Evolutionary conservation across 2,329 filamentous ascomycete species (phyloP), one percentile per base, ranked within the genome.

Genomic region (Apiospora saccharicola): DNA sequence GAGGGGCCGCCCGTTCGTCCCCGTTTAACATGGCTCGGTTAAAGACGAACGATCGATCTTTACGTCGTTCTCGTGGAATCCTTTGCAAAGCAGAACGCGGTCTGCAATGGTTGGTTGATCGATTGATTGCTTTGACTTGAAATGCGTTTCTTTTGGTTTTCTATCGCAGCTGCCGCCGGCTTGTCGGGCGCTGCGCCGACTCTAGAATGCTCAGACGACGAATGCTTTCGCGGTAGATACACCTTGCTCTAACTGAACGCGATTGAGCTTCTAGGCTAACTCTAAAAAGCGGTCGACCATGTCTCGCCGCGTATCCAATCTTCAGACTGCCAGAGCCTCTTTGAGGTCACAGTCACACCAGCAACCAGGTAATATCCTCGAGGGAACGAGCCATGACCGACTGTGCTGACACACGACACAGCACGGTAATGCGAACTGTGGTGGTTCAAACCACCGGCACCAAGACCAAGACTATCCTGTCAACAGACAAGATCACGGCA

Each of bases 381-480:
- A 22, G 13, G 43, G 13, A 7, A 14, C 14, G 19, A 37, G 2
- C 14, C 7, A 44, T 5, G 34, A 14, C 1, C 19, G 34, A 6
- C 37, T 22, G 30, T 41, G 14, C 22, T 64, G 22, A 64, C 57
- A 22, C 57, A 34, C 8, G n/a, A 47, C 14, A 14, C 7, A 73
- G 72, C 46, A 73, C 72, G 30, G 44, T 73, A 14, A 61, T 51
- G 43, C 43, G 47, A 13, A 71, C 70, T n/a, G 51, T 71, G 19
- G 64, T 49, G 14, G 57, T 43, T 12, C 67, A 34, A 16, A 70
- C 70, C 14, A 71, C 70, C 13, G 71, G 49, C 1, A 74, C 71
- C 12, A 73, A 53, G 24, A 73, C 72, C 26, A 72, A 41, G 24
- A 75, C 73, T 13, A 74, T 73, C 3, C 73, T 71, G n/a, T 72